Evolutionary conservation across 1,139 yeast species (phyloP).

Genomic region (Pichia norvegensis): DNA sequence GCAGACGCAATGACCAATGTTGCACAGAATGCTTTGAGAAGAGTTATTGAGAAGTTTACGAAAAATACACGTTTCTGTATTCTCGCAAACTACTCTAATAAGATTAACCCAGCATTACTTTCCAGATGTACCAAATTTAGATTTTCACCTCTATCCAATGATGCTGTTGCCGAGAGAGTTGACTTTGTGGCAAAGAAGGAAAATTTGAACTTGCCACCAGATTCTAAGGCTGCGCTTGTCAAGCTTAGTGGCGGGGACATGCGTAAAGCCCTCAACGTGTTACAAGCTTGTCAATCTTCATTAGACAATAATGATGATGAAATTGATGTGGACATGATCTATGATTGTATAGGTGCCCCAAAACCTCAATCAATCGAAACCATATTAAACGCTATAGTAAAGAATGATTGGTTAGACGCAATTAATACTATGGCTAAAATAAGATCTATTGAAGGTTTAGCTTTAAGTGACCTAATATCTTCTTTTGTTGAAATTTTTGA

Average conservation of each 20-base stretch:
- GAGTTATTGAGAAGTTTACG: slow-evolving; percentile 89
- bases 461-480: slow-evolving; percentile 73
- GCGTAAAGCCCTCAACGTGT: slow-evolving; percentile 88
- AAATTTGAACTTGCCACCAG: slow-evolving; percentile 45
- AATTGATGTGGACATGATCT: slow-evolving; percentile 67
- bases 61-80: slow-evolving; percentile 94
- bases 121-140: slow-evolving; percentile 94
- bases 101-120: slow-evolving; percentile 85
- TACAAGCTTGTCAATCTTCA: slow-evolving; percentile 90
- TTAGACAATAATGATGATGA: slow-evolving; percentile 38
- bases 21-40: slow-evolving; percentile 90
- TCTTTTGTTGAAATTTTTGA: slow-evolving; percentile 69
- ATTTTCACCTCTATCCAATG: slow-evolving; percentile 70
- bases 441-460: slow-evolving; percentile 73
- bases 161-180: slow-evolving; percentile 62
- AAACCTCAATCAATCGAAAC: slow-evolving; percentile 77
- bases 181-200: slow-evolving; percentile 64
- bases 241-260: slow-evolving; percentile 82
- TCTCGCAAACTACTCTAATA: slow-evolving; percentile 92
- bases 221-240: slow-evolving; percentile 61
- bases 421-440: slow-evolving; percentile 54
- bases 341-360: slow-evolving; percentile 94
- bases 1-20: slow-evolving; percentile 98
- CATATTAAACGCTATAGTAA: slow-evolving; percentile 66
- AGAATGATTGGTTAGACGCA: slow-evolving; percentile 84